Evolutionary conservation across 2,329 filamentous ascomycete genomes (phyloP).

Genomic region (Aureobasidium sp.): DNA sequence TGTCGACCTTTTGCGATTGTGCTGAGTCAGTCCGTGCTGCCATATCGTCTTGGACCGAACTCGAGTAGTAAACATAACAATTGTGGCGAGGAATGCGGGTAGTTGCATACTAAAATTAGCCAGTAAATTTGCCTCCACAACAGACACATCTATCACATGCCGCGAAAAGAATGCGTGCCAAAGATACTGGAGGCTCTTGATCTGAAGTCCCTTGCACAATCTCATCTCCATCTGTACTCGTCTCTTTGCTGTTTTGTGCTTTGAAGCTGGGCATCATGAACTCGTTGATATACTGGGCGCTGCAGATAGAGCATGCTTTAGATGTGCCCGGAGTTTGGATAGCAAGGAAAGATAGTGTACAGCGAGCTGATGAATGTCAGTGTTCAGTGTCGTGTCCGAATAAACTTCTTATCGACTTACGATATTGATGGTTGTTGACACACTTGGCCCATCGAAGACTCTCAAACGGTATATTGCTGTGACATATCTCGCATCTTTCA

Average conservation of each 20-base stretch:
- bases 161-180: conserved; percentile 37
- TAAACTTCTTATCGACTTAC: conserved; percentile 33
- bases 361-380: conserved; percentile 47
- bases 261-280: conserved; percentile 31
- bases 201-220: conserved; percentile 23
- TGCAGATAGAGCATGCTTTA: conserved; percentile 61
- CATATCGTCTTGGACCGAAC: neutral
- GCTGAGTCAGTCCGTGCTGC: neutral
- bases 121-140: conserved; percentile 42
- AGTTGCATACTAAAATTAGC: conserved; percentile 25
- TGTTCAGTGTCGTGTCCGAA: neutral
- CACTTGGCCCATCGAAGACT: conserved; percentile 55
- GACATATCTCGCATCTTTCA: conserved; percentile 62
- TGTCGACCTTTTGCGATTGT: neutral
- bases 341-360: conserved; percentile 58
- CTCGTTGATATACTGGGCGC: conserved; percentile 53
- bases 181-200: conserved; percentile 27
- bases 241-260: neutral
- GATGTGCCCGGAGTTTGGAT: conserved; percentile 61
- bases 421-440: conserved; percentile 56
- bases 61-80: conserved; percentile 15
- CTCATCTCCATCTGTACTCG: neutral
- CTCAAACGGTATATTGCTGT: conserved; percentile 51
- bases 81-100: conserved; percentile 17
- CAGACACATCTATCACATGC: conserved; percentile 41